phyloP scores from a whole-genome alignment of 2,329 filamentous ascomycete species.

The Chaetomiaceae sp. region DNA sequence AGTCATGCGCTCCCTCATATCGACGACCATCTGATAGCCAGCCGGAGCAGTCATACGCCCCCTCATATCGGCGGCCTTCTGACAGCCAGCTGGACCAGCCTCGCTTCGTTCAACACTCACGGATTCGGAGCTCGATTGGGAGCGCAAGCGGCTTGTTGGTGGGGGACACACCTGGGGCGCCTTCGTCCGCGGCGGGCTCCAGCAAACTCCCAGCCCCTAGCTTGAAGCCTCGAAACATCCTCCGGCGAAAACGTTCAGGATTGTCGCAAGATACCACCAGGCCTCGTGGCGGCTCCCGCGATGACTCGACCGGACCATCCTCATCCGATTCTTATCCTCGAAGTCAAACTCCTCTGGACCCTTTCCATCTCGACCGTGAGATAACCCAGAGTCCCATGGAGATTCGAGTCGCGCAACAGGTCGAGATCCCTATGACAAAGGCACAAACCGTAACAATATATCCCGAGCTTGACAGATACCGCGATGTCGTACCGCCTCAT shows the following conservation, averaged over 20 bases:
- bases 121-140: conserved; percentile 38
- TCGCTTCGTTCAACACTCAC: conserved; percentile 39
- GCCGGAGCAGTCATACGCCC: conserved; percentile 32
- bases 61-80: conserved; percentile 30
- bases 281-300: conserved; percentile 32
- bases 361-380: conserved; percentile 38
- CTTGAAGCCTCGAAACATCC: conserved; percentile 37
- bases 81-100: conserved; percentile 30
- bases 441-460: conserved; percentile 45
- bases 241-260: conserved; percentile 48
- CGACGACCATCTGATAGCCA: conserved; percentile 29
- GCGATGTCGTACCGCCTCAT: conserved; percentile 39
- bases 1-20: conserved; percentile 32
- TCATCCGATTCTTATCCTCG: conserved; percentile 38
- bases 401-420: conserved; percentile 37
- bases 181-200: conserved; percentile 33
- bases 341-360: conserved; percentile 35
- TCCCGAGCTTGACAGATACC: conserved; percentile 59
- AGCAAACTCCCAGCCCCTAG: conserved; percentile 30
- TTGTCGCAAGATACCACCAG: conserved; percentile 37
- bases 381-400: conserved; percentile 42
- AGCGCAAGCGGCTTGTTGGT: conserved; percentile 30
- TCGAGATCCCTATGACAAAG: conserved; percentile 37
- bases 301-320: conserved; percentile 35
- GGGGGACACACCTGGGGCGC: conserved; percentile 29